Evolutionary conservation across 352 stramenopile species (phyloP), one percentile per base, ranked within the genome.

Genomic region (Phytophthora niederhauseri): DNA sequence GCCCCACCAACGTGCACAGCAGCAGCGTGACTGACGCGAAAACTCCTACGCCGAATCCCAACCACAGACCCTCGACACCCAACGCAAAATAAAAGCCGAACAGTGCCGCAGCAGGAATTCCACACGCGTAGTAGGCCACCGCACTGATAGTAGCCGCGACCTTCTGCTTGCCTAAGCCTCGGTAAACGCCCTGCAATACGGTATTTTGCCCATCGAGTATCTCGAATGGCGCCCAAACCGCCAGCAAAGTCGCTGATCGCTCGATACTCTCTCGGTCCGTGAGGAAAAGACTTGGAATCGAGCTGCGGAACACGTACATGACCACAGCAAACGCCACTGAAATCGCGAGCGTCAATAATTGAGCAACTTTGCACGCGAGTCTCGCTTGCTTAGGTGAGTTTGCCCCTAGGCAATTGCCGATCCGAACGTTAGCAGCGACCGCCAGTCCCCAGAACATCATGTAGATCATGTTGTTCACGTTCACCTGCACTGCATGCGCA

Each of bases 371-470:
- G 41, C 57, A 72, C 4, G 65, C 65, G 26, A 92, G 61, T 30
- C 70, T 63, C 7, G 89, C 89, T 30, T 82, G 73, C 24, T 77
- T 74, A 11, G 83, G 70, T 19, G 88, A 68, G 51, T 91, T 86
- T 6, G 85, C 84, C 14, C 89, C 89, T 0, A 95, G 68, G 6
- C 77, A 85, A 57, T 95, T 94, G 43, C 89, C 87, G 12, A 95
- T 82, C 38, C 85, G 76, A 53, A 95, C 81, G 61, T 87, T 95
- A 17, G 72, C 80, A 7, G 85, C 76, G 4, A 94, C 80, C 1
- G 77, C 72, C 34, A 89, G 73, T 5, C 87, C 89, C 19, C 90
- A 51, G 67, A 91, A 95, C 2, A 89, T 66, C 87, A 95, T 94
- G 68, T 91, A 95, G 43, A 84, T 67, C 62, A 89, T 66, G 22